Evolutionary conservation across 1,284 basidiomycete genomes (phyloP), one percentile per base, ranked within the genome.

Genomic region (Schizophyllum commune): DNA sequence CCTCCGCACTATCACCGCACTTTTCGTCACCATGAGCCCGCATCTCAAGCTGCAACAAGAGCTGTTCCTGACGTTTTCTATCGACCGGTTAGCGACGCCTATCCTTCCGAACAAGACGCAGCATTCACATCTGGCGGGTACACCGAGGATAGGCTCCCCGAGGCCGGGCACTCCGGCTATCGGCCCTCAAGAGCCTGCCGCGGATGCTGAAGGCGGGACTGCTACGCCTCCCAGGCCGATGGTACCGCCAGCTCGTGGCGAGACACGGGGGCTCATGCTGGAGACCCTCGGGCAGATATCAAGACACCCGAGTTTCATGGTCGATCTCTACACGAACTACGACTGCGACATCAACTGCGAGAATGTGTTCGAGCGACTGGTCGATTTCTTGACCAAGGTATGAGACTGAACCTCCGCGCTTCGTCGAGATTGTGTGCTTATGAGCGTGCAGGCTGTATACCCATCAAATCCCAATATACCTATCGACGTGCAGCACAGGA

Each of bases 341-440:
- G 97, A 99, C 72, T 98, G 95, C 71, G 92, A 98, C 69, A 87
- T 92, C 65, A 96, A 98, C 70, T 96, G 92, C 73, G 96, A 98
- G 76, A 96, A 99, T 71, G 76, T 99, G 62, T 98, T 96, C 69
- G 95, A 98, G 71, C 81, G 92, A 7, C 75, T 98, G n/a, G 79
- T 97, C 61, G 88, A 89, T 20, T 98, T 98, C 74, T 77, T 98
- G 64, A 93, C 91, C 1, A 88, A 89, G 81, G 92, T 90, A 66
- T 56, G 68, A 57, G 3, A 11, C 17, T 51, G 17, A 5, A 32
- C 27, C 56, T 52, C 21, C 32, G 7, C 15, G 27, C 55, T 20
- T 4, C 2, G 27, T 9, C 51, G 15, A 32, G 39, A 52, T 62
- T 60, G 32, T 51, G 9, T 13, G 9, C 32, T 58, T 32, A 62